Evolutionary conservation across 2,329 filamentous ascomycete genomes (phyloP), one percentile per base, ranked within the genome.

Genomic region (Chaetomium strumarium): DNA sequence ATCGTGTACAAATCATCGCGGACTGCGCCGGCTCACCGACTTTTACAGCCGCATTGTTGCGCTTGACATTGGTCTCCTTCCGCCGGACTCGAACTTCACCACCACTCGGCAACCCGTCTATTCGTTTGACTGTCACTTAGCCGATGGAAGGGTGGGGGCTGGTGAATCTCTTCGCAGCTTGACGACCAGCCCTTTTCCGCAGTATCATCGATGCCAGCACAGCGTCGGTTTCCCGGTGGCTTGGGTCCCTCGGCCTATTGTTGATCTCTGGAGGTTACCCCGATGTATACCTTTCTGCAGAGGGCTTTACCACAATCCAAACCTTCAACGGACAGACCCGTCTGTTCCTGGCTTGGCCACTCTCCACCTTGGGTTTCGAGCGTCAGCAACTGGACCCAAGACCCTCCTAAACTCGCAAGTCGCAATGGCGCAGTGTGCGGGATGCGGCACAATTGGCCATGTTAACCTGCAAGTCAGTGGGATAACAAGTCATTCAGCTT

Each of bases 1-100:
- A 42, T 51, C 47, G 47, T 51, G 52, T 46, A 47, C 57, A 59
- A 59, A 55, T 56, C 55, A 55, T 52, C 46, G 46, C 44, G 30
- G 33, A 42, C 42, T 20, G 24, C 39, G 42, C 34, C 30, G 24
- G 17, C 46, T 60, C 58, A 60, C 58, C 58, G 56, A 56, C 54
- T 58, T 58, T 58, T 57, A 43, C 48, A 39, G 47, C 54, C 55
- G 48, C 56, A 54, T 47, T 51, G 46, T 44, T 38, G 17, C 17
- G 49, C 40, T 30, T 42, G 34, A 36, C 29, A 33, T 40, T 41
- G 39, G n/a, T 45, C 19, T 45, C 48, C 37, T 33, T 38, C 49
- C 52, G 30, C 31, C 43, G 42, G 46, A 31, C 24, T 40, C 33
- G 20, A 42, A 40, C 33, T n/a, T 38, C 36, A 30, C 42, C 37